Base-by-base conservation (phyloP, 2,329 filamentous ascomycete genomes). In the Pseudogymnoascus sp. region DNA sequence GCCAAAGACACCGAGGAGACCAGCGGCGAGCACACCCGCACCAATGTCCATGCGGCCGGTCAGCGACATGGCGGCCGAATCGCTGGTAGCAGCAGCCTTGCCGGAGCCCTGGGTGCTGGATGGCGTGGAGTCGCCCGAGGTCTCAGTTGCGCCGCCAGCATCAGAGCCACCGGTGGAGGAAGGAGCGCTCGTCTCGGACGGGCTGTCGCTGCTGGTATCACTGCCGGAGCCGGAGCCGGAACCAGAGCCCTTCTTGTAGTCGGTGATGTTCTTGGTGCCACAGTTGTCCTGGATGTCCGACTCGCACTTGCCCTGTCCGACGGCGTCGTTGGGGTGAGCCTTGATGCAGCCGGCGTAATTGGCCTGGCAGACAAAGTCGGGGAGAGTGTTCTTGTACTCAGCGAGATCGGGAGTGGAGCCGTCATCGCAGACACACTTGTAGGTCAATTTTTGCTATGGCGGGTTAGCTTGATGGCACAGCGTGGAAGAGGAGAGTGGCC, bases 281-380 rank as follows among this genome's bases (percentile, higher is more conserved):
- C 85, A 88, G 57, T 75, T 68, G 60, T 74, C 70, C 35, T 73
- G 63, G 58, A 65, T 66, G 4, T 62, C 41, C 25, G 58, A 67
- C 50, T 69, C 75, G 77, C 85, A 88, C 57, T 71, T 63, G 59
- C 73, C 66, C 67, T 81, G 77, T 59, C 72, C 74, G 62, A 77
- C 70, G 41, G 75, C 70, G 64, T 81, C 73, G 63, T 78, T 72
- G 66, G 77, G 73, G 67, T 79, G 67, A 62, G 72, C 68, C 28
- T 65, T n/a, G 62, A 79, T 76, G 69, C 79, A 82, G 66, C 79
- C 75, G 22, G 65, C 66, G 68, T 73, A 82, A 73, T 78, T 81
- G 64, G 73, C 73, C 67, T 78, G 69, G 75, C 85, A 88, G 71
- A 83, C 77, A 72, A 77, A 85, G 73, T 77, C 83, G 41, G 84